Conservation (phyloP, 371 early-diverging fungal species). For the Umbelopsis sp. region DNA sequence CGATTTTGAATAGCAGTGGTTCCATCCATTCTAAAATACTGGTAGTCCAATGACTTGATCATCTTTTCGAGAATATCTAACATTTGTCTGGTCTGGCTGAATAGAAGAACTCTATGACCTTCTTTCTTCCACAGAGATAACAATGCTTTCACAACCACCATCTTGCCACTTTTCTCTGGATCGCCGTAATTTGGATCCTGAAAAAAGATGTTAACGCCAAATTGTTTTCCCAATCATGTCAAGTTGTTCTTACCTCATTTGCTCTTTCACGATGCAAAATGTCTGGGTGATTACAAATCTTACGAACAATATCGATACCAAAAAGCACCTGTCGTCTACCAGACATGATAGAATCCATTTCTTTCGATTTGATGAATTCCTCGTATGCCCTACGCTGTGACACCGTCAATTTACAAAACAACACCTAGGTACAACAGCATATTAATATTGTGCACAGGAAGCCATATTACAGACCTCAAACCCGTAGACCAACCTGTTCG, state of each 20-base stretch:
- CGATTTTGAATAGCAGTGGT: conserved; percentile 86
- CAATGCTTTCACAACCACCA: conserved; percentile 84
- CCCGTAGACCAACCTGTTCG: conserved; percentile 72
- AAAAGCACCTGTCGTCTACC: conserved; percentile 83
- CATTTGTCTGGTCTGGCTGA: conserved; percentile 97
- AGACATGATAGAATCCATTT: conserved; percentile 77
- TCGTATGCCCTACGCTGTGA: conserved; percentile 82
- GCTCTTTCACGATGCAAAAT: conserved; percentile 48
- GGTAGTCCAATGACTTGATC: conserved; percentile 50
- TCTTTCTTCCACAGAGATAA: conserved; percentile 86
- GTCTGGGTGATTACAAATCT: conserved; percentile 98
- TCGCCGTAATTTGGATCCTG: conserved; percentile 67
- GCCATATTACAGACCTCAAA: background rate
- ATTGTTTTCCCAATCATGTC: background rate
- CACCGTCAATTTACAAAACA: conserved; percentile 90
- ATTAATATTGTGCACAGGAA: background rate
- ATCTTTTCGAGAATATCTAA: conserved; percentile 90
- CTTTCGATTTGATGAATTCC: conserved; percentile 72
- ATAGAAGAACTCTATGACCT: conserved; percentile 90
- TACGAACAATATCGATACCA: conserved; percentile 94
- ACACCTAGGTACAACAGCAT: conserved; percentile 37
- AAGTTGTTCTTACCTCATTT: conserved; percentile 19
- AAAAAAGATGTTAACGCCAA: background rate
- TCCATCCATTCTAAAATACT: conserved; percentile 95
- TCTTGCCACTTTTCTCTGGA: conserved; percentile 80